Evolutionary conservation across 2,329 filamentous ascomycete genomes (phyloP).

Genomic region (Lasiodiplodia hormozganensis): DNA sequence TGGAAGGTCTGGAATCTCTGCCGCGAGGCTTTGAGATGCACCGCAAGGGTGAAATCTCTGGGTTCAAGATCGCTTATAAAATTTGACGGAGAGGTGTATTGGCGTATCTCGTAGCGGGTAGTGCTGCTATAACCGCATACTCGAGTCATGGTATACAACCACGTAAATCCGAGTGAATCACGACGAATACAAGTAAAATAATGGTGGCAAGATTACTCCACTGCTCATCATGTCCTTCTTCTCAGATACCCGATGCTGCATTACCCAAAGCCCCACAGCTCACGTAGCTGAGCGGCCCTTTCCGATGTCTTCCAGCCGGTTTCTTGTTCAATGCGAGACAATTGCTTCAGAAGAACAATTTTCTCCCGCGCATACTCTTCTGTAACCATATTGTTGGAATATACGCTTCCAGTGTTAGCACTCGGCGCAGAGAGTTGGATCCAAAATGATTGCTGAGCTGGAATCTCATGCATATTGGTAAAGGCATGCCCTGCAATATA

Average conservation of each 20-base stretch:
- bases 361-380: not conserved
- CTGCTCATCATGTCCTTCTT: no score
- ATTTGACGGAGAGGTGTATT: not conserved
- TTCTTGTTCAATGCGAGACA: not conserved
- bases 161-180: no score
- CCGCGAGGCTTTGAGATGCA: constrained; percentile 47
- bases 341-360: constrained; percentile 1
- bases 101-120: no score
- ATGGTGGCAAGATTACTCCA: no score
- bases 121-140: no score
- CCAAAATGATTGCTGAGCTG: no score
- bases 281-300: not conserved
- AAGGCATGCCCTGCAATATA: not conserved
- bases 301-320: constrained; percentile 15
- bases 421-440: no score
- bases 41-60: constrained; percentile 49
- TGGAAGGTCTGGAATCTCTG: constrained; percentile 44
- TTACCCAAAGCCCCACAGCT: constrained; percentile 1
- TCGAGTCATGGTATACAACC: no score
- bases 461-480: not conserved
- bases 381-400: no score
- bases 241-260: no score
- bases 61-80: constrained; percentile 50
- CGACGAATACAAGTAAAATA: no score
- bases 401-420: no score